Conservation (phyloP, 306 rosid species). For the Mimosa pudica region DNA sequence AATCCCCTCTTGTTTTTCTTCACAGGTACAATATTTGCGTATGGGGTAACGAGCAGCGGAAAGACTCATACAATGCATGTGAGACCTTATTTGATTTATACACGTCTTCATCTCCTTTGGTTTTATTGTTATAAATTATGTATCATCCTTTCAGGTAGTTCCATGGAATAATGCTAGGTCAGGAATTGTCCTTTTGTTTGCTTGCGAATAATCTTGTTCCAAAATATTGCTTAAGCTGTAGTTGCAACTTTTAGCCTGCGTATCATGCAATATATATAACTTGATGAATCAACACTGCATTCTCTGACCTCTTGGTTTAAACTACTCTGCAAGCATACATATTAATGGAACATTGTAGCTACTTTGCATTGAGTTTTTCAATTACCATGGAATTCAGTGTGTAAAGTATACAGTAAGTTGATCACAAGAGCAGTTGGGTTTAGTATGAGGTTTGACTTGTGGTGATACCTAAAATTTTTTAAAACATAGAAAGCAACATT, state of each 20-base stretch:
- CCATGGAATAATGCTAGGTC: constrained; percentile 15
- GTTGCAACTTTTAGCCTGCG: constrained; percentile 9
- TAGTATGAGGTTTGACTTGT: too few species aligned
- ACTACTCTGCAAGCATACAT: constrained; percentile 7
- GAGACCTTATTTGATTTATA: constrained; percentile 43
- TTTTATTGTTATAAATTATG: background rate
- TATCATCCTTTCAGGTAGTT: constrained; percentile 12
- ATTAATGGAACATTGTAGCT: background rate
- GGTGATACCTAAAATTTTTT: too few species aligned
- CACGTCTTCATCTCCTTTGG: constrained; percentile 24
- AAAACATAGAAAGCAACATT: too few species aligned
- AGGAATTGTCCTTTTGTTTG: constrained; percentile 2
- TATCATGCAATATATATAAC: constrained; percentile 20
- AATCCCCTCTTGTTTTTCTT: constrained; percentile 35
- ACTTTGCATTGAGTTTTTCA: background rate
- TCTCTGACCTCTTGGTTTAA: constrained; percentile 1
- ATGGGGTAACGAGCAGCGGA: constrained; percentile 99
- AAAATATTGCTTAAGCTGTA: constrained; percentile 16
- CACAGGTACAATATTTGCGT: constrained; percentile 95
- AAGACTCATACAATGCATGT: constrained; percentile 99
- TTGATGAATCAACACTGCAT: constrained; percentile 3
- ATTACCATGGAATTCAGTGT: constrained; percentile 10
- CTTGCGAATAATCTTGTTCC: constrained; percentile 23
- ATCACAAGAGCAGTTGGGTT: background rate
- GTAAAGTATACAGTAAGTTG: constrained; percentile 9